Conservation (phyloP, 164 flowering plant genomes). For the Magnolia kwangsiensis region DNA sequence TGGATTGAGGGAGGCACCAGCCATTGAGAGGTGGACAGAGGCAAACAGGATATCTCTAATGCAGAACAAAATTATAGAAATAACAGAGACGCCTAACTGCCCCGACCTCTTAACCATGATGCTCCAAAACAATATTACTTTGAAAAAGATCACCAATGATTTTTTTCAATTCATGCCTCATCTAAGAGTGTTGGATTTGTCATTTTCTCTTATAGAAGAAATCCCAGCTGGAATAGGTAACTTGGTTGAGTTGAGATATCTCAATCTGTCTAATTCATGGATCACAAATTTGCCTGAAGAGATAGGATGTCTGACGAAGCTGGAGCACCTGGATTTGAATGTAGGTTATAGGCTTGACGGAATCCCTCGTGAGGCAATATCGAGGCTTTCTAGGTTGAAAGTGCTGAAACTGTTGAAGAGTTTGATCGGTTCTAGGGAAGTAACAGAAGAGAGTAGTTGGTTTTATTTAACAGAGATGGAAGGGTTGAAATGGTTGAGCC, state of each 20-base stretch:
- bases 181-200: conserved; percentile 16
- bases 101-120: conserved; percentile 19
- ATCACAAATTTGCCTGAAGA: conserved; percentile 9
- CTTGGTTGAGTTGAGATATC: conserved; percentile 10
- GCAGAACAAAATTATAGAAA: conserved; percentile 1
- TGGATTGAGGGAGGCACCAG: neutral
- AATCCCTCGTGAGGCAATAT: conserved; percentile 5
- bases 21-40: conserved; percentile 7
- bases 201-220: conserved; percentile 1
- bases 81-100: conserved; percentile 9
- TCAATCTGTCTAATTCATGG: conserved; percentile 6
- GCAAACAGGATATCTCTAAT: conserved; percentile 15
- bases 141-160: neutral
- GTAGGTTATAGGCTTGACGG: no score
- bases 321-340: conserved; percentile 10
- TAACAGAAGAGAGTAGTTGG: neutral
- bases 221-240: conserved; percentile 4
- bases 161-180: conserved; percentile 15
- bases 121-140: conserved; percentile 1
- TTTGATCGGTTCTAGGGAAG: neutral
- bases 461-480: neutral
- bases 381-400: conserved; percentile 5
- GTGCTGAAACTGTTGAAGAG: neutral
- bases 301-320: neutral
- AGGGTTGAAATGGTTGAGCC: conserved; percentile 5